Conservation (phyloP, 768 basidiomycete species). For the Gymnopilus junonius region DNA sequence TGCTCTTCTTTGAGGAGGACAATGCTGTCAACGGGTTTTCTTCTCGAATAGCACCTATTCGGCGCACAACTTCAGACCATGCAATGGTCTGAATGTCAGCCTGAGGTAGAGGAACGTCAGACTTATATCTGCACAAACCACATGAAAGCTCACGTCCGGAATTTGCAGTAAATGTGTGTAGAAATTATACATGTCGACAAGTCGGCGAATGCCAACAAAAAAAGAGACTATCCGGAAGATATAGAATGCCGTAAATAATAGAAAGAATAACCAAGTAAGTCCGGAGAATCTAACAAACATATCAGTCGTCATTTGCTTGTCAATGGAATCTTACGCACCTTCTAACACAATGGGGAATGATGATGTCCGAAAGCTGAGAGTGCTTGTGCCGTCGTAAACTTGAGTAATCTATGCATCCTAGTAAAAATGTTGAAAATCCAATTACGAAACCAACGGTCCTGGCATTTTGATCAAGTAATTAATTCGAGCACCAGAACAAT, state of each 20-base stretch:
- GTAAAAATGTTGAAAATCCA: slow-evolving; percentile 94
- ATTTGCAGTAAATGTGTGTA: slow-evolving; percentile 93
- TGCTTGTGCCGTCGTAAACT: slow-evolving; percentile 69
- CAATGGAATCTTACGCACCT: slow-evolving; percentile 52
- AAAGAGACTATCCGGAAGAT: slow-evolving; percentile 87
- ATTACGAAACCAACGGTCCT: slow-evolving; percentile 99
- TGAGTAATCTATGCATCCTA: slow-evolving; percentile 94
- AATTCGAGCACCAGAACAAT: slow-evolving; percentile 17
- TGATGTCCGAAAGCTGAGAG: slow-evolving; percentile 75
- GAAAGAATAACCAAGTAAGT: slow-evolving; percentile 80
- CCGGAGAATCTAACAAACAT: slow-evolving; percentile 72
- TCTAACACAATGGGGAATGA: slow-evolving; percentile 84
- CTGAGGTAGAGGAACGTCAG: slow-evolving; percentile 43
- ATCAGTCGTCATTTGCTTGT: background rate
- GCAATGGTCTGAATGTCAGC: slow-evolving; percentile 97
- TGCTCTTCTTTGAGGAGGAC: slow-evolving; percentile 60
- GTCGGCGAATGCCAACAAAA: slow-evolving; percentile 70
- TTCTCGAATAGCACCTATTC: slow-evolving; percentile 88
- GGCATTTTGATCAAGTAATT: slow-evolving; percentile 17
- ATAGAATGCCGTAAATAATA: slow-evolving; percentile 88
- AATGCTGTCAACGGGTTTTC: slow-evolving; percentile 92
- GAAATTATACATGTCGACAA: slow-evolving; percentile 95
- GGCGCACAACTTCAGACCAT: slow-evolving; percentile 93
- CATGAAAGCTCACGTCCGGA: slow-evolving; percentile 72
- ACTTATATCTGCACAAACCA: background rate